These are phyloP conservation scores for Puccinia hordei DNA, from an alignment of 1,284 basidiomycete species.

Conservation along the genomic window DNA sequence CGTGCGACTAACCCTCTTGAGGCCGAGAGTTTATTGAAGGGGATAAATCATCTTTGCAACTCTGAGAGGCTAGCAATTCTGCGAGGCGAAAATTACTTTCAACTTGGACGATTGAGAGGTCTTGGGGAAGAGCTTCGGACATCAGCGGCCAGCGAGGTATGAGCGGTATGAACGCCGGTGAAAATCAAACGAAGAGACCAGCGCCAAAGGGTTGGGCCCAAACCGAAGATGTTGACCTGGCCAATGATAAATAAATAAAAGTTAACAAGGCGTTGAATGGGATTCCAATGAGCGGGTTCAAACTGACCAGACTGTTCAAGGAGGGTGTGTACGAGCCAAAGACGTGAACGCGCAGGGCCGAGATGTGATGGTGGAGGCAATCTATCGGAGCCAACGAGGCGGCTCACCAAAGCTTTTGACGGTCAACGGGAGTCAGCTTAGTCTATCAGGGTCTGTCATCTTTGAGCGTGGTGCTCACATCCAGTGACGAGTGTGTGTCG, in stretches of 20 bases:
- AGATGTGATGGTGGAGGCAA: not conserved
- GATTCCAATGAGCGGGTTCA: not conserved
- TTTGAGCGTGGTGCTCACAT: not conserved
- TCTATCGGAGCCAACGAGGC: not conserved
- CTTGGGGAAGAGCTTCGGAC: slow-evolving; percentile 1
- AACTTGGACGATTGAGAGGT: not conserved
- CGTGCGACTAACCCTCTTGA: slow-evolving; percentile 12
- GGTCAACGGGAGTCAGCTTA: not conserved
- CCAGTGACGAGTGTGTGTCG: not conserved
- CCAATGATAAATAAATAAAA: not conserved
- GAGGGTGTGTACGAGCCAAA: too few relatives aligned
- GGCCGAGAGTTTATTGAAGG: not conserved
- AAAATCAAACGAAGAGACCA: not conserved
- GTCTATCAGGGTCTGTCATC: not conserved
- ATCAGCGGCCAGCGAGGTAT: not conserved
- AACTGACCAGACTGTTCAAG: not conserved
- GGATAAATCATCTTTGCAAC: not conserved
- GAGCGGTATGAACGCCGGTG: not conserved
- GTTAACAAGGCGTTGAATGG: not conserved
- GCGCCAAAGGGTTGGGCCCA: not conserved
- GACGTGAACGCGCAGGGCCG: not conserved
- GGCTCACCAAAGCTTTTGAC: not conserved
- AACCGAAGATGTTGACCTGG: not conserved
- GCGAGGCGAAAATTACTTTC: not conserved
- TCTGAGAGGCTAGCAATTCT: not conserved